Percentiles rank a stretch among this genome's conserved stretches.
Conservation (phyloP, 441 rosid species). For the Brassica balearica region DNA sequence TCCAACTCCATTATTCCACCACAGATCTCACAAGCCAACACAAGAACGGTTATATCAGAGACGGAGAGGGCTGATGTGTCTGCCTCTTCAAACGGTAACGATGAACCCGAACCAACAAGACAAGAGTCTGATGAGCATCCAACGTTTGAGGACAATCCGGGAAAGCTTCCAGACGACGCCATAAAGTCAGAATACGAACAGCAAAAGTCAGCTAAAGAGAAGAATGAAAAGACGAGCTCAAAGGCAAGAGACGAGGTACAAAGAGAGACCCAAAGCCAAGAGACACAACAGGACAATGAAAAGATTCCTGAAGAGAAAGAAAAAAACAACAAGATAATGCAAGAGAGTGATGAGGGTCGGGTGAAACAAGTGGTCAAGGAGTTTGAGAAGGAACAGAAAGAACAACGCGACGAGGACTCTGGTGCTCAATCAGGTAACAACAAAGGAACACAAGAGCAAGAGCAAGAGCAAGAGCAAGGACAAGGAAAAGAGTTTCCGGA, state of each 20-base stretch:
- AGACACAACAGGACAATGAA: conserved; percentile 26
- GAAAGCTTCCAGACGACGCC: conserved; percentile 85
- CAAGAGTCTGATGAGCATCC: conserved; percentile 43
- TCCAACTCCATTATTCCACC: conserved; percentile 62
- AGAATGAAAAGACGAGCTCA: conserved; percentile 43
- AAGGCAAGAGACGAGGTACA: conserved; percentile 38
- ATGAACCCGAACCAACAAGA: conserved; percentile 35
- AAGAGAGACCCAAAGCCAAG: conserved; percentile 46
- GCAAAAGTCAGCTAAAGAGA: conserved; percentile 41
- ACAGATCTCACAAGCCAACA: conserved; percentile 48
- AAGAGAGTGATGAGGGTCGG: conserved; percentile 38
- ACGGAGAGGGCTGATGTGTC: conserved; percentile 38
- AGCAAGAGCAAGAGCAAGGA: conserved; percentile 29
- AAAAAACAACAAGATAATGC: conserved; percentile 22
- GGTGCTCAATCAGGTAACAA: conserved; percentile 44
- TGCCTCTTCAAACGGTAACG: conserved; percentile 32
- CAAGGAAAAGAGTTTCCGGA: conserved; percentile 45
- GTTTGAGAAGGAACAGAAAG: conserved; percentile 48
- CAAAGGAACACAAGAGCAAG: conserved; percentile 44
- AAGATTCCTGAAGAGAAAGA: conserved; percentile 38
- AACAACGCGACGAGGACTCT: conserved; percentile 54
- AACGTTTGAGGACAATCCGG: conserved; percentile 80
- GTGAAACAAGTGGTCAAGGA: conserved; percentile 35
- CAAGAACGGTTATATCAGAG: conserved; percentile 29
- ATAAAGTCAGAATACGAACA: conserved; percentile 63